A percentile compares a stretch with the other conserved stretches of the same genome.
These are phyloP conservation scores for Xylariaceae sp. DNA, from an alignment of 2,329 filamentous ascomycete genomes.

Conservation along the genomic window DNA sequence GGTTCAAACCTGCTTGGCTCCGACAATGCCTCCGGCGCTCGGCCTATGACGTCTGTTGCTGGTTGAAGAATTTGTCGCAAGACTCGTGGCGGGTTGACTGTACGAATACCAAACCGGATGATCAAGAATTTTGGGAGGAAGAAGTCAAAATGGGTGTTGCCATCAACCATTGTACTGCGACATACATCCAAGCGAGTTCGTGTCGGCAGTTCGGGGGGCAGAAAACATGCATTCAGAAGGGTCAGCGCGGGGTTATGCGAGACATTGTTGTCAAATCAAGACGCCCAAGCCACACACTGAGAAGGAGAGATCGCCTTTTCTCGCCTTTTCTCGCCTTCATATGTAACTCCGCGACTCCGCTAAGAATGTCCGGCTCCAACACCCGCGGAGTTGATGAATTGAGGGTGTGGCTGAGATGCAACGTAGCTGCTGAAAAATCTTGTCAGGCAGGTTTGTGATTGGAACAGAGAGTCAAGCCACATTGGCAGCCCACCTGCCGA, in stretches of 20 bases:
- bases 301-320: neutral
- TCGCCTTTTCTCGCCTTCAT: neutral
- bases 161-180: slow-evolving; percentile 26
- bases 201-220: slow-evolving; percentile 25
- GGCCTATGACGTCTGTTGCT: slow-evolving; percentile 12
- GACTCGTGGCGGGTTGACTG: slow-evolving; percentile 4
- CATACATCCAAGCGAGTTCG: slow-evolving; percentile 29
- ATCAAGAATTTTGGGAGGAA: too few relatives aligned
- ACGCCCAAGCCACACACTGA: slow-evolving; percentile 20
- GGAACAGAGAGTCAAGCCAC: slow-evolving; percentile 24
- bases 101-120: neutral
- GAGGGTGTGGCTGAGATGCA: slow-evolving; percentile 22
- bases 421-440: neutral
- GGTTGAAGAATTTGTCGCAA: slow-evolving; percentile 16
- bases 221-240: slow-evolving; percentile 2
- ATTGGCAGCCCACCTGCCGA: slow-evolving; percentile 13
- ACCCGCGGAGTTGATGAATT: too few relatives aligned
- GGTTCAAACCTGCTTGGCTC: slow-evolving; percentile 17
- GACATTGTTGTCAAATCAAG: slow-evolving; percentile 20
- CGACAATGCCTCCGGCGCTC: slow-evolving; percentile 10
- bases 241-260: slow-evolving; percentile 25
- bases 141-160: slow-evolving; percentile 4
- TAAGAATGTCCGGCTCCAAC: too few relatives aligned
- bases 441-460: neutral
- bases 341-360: neutral